Base-by-base conservation (phyloP, 495 filamentous ascomycete species). In the Penicillium antarcticum region DNA sequence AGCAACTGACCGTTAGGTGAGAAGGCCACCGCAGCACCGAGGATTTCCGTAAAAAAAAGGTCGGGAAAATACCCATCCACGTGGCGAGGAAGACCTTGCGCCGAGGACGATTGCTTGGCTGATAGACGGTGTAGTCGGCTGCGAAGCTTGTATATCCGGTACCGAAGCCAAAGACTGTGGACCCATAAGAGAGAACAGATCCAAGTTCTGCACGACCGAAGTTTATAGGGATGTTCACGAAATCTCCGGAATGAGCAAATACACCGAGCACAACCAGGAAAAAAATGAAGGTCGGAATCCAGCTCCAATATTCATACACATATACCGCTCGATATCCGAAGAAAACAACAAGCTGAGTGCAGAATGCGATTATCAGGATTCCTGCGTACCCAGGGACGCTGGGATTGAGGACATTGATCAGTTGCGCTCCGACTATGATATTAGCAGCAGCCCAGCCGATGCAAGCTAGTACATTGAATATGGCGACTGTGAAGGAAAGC, bases 21-120 rank as follows among this genome's bases (percentile, higher is more conserved):
- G n/a, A n/a, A n/a, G 13, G 63, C 73, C n/a, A 83, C 79, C 14
- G 80, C 79, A 3, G 80, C 75, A 16, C 80, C 80, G 0, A 83
- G 69, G 13, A 68, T 32, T 26, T 59, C 61, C 69, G 82, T 83
- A 41, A 82, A 66, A 5, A 76, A 5, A 78, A 63, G 3, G 74
- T 75, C 1, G 79, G 78, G 17, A 77, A 33, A 5, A 66, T 58
- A 0, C 56, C 56, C 7, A 59, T 34, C 51, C 51, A 59, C 5
- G 56, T 59, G 5, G 52, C 52, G 6, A 59, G 39, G 24, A 59
- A 59, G 1, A 59, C 48, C 3, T 59, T 59, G 24, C 56, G 52
- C 23, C 48, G 46, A 12, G 56, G 47, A 14, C 56, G 56, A 26
- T 59, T 47, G 17, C 56, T 59, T 4, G 56, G 56, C 44, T 59